Base-by-base conservation (phyloP, 2,329 filamentous ascomycete genomes). In the Aspergillus vadensis region DNA sequence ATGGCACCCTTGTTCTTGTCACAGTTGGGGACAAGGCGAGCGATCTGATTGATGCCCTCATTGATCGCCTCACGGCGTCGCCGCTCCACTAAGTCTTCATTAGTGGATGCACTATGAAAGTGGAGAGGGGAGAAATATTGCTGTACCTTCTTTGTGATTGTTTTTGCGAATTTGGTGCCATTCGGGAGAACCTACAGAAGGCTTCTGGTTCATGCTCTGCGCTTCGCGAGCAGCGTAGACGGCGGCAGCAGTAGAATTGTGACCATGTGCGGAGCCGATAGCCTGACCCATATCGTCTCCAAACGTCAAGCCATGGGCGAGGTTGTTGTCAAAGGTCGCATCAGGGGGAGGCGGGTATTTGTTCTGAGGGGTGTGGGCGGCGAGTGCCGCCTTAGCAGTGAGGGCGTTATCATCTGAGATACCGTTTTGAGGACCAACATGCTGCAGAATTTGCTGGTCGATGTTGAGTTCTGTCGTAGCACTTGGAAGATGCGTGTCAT, bases 1-100 rank as follows among this genome's bases (percentile, higher is more conserved):
- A 99, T 98, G 2, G 92, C 96, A 0, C 95, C 95, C 79, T 99
- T 99, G 82, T 99, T 98, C 83, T 98, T 99, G 79, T 99, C 95
- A 71, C 94, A 97, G 14, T 92, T 92, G 0, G 95, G 95, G 0
- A 99, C 95, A 67, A 99, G 96, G 80, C 97, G 98, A 67, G 94
- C 91, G 30, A 99, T 86, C 77, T 98, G 95, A 72, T 97, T 98
- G 69, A 99, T 99, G 53, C 95, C 95, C 78, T 99, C 95, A 67
- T 99, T 99, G 76, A 99, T 99, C 0, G 95, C 97, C 79, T 99
- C 95, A 65, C 95, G 91, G 48, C 95, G 92, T 61, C 95, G 91
- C 62, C 95, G 92, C 79, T 99, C 95, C 63, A 99, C 95, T 98
- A 57, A 14, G 49, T 38, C 39, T 5, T 69, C 67, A 51, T 67